A percentile compares a stretch with the other conserved stretches of the same genome.
These are phyloP conservation scores for Termitomyces sp. DNA, from an alignment of 1,284 basidiomycete species.

Conservation along the genomic window DNA sequence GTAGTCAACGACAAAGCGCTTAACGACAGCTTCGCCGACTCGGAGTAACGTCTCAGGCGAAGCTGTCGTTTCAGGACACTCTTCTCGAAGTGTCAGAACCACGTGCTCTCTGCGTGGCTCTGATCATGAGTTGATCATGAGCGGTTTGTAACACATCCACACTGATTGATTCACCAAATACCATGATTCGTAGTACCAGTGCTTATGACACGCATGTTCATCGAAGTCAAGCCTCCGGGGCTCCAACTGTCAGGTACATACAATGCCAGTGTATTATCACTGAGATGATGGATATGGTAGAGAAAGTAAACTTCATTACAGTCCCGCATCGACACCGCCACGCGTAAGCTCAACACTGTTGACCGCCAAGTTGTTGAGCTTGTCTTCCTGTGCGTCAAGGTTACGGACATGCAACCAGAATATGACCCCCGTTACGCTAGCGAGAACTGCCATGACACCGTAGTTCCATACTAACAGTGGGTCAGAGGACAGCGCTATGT, in stretches of 20 bases:
- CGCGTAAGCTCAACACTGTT: constrained; percentile 29
- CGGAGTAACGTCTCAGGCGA: neutral
- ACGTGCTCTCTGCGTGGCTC: neutral
- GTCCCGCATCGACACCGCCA: neutral
- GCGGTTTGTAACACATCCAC: neutral
- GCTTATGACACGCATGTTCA: too few relatives aligned
- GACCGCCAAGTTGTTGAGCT: constrained; percentile 44
- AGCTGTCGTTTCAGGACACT: neutral
- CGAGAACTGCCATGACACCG: constrained; percentile 37
- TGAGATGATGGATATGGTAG: too few relatives aligned
- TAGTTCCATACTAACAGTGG: constrained; percentile 56
- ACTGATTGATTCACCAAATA: neutral
- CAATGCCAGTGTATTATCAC: too few relatives aligned
- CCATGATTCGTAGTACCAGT: too few relatives aligned
- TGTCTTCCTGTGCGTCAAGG: constrained; percentile 61
- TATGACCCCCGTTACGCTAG: constrained; percentile 32
- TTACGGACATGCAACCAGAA: constrained; percentile 63
- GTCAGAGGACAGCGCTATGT: constrained; percentile 41
- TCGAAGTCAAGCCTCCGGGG: too few relatives aligned
- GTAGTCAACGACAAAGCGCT: neutral
- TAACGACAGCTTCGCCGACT: neutral
- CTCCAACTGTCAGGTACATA: too few relatives aligned
- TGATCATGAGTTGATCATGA: too few relatives aligned
- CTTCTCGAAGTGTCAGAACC: neutral
- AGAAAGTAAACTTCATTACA: neutral